A percentile compares a stretch with the other conserved stretches of the same genome.
These are phyloP conservation scores for Penicillium italicum DNA, from an alignment of 2,329 filamentous ascomycete species.

Conservation along the genomic window DNA sequence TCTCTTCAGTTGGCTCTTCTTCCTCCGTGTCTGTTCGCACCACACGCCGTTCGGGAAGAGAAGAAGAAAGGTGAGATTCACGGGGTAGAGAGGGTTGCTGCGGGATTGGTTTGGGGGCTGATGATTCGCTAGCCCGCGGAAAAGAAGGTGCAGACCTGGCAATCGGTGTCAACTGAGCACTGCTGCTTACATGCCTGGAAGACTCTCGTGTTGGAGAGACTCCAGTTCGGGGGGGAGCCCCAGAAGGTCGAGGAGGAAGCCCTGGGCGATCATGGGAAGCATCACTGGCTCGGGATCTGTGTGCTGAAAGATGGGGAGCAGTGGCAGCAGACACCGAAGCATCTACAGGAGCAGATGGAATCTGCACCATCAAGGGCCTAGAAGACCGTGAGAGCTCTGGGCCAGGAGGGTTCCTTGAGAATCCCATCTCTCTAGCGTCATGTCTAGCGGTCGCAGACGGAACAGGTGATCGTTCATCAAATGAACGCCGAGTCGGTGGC, in stretches of 20 bases:
- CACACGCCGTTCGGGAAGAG: constrained; percentile 22
- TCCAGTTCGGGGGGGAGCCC: constrained; percentile 16
- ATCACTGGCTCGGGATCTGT: constrained; percentile 29
- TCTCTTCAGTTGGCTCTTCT: constrained; percentile 50
- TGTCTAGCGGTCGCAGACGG: constrained; percentile 13
- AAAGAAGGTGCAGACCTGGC: constrained; percentile 16
- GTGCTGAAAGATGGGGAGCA: constrained; percentile 43
- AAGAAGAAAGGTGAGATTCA: constrained; percentile 21
- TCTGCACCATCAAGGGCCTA: constrained; percentile 34
- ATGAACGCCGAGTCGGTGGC: constrained; percentile 25
- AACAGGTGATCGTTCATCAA: constrained; percentile 29
- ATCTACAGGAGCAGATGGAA: constrained; percentile 25
- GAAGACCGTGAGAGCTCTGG: constrained; percentile 27
- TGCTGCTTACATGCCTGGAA: constrained; percentile 7
- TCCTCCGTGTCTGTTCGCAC: constrained; percentile 48
- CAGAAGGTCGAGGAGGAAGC: constrained; percentile 44
- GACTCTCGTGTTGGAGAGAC: constrained; percentile 25
- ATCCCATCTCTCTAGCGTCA: constrained; percentile 33
- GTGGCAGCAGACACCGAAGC: constrained; percentile 20
- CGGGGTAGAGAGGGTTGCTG: constrained; percentile 31
- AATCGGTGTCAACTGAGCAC: constrained; percentile 14
- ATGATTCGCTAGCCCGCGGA: constrained; percentile 15
- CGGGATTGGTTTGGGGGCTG: constrained; percentile 20
- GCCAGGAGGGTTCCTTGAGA: constrained; percentile 26
- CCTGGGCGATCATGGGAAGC: constrained; percentile 47